Percentiles rank a stretch among this genome's conserved stretches.
phyloP scores from a whole-genome alignment of 352 stramenopile species.

The Phytopythium oedochilum region DNA sequence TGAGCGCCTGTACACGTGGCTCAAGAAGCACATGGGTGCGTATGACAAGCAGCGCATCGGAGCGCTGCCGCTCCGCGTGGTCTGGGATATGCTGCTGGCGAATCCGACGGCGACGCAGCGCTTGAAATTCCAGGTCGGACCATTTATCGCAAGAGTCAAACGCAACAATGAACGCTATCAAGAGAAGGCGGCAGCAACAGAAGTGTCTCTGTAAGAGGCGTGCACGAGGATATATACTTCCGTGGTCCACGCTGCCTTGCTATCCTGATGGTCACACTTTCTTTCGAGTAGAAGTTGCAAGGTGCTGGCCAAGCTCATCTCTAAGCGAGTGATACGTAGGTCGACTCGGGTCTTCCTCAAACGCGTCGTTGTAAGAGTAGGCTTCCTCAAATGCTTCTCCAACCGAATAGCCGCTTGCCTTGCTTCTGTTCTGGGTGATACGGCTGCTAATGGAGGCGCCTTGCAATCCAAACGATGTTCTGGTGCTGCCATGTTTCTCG shows the following conservation, averaged over 20 bases:
- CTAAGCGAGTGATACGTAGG: conserved; percentile 25
- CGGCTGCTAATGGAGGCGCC: neutral
- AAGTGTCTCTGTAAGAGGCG: conserved; percentile 14
- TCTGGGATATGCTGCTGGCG: conserved; percentile 39
- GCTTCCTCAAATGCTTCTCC: conserved; percentile 5
- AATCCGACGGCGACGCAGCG: conserved; percentile 37
- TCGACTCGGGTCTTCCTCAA: conserved; percentile 12
- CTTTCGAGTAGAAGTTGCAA: conserved; percentile 8
- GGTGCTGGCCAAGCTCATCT: conserved; percentile 19
- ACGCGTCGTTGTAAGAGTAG: neutral
- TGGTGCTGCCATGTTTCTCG: too few species aligned
- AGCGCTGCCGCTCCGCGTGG: conserved; percentile 22
- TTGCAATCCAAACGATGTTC: too few species aligned
- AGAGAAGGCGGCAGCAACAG: conserved; percentile 26
- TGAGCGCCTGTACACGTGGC: conserved; percentile 66
- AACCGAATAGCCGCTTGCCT: conserved; percentile 1
- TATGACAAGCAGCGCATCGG: conserved; percentile 34
- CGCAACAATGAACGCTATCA: conserved; percentile 43
- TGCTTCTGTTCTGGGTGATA: neutral
- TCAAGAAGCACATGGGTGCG: conserved; percentile 61
- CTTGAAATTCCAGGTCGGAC: conserved; percentile 40
- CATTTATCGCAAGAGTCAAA: conserved; percentile 36
- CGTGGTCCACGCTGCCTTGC: too few species aligned
- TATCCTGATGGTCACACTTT: neutral
- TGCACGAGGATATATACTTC: too few species aligned